Base-by-base conservation (phyloP, 139 green algal species). In the Spirogloea muscicola region DNA sequence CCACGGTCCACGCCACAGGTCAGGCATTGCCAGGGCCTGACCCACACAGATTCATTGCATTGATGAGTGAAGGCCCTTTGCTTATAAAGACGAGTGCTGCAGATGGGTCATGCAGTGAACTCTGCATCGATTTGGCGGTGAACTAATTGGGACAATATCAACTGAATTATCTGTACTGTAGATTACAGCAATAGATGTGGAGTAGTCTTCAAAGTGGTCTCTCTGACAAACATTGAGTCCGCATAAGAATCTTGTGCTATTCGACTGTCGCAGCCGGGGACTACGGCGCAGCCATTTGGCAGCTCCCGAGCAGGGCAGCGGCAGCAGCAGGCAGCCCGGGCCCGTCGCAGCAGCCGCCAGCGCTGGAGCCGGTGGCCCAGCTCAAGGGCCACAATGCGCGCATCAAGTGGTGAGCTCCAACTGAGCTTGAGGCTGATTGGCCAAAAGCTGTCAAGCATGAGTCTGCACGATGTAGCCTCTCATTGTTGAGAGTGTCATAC, bases 1-100 rank as follows among this genome's bases (percentile, higher is more conserved):
- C 67, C 31, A 76, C 67, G 3, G 42, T 76, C 33, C 66, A 76
- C 29, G 46, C 67, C n/a, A 31, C 67, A 1, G 57, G 25, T 51
- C 13, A 25, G 43, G 43, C 43, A 51, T 25, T 10, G 16, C 10
- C 16, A 16, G 43, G 43, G 43, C 13, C 10, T 16, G 43, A 51
- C 13, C 16, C 13, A 16, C 13, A 10, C 43, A 16, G 43, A 16
- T 10, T 10, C 13, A 10, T 10, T 51, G 43, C 13, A 51, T 10
- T 51, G 43, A 16, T 10, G 43, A 16, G 43, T 10, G 16, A 25
- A 10, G 43, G 43, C 10, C 43, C 10, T 51, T 25, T 51, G 43
- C 13, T 16, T 51, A 51, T 51, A 10, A 51, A 51, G 43, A 51
- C 13, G 43, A 16, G 16, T 16, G 43, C 43, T 51, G 43, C 43